Percentiles rank a stretch among this genome's conserved stretches.
Conservation (phyloP, 2,329 filamentous ascomycete species). For the Neonectria ditissima region DNA sequence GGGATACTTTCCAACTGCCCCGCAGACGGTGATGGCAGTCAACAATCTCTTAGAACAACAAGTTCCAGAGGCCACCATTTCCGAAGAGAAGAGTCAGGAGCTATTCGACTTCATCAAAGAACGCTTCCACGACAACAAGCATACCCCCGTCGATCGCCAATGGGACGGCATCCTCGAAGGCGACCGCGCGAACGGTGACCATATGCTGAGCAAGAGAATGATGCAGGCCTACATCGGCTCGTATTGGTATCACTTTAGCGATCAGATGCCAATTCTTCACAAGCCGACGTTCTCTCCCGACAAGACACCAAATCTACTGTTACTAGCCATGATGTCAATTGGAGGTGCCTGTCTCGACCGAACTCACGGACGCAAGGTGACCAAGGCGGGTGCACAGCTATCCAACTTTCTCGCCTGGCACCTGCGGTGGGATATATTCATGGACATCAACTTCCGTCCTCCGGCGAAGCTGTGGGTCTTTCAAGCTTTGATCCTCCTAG, state of each 20-base stretch:
- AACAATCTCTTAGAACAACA: slow-evolving; percentile 86
- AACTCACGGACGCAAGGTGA: slow-evolving; percentile 78
- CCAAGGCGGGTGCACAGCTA: slow-evolving; percentile 81
- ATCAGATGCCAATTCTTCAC: slow-evolving; percentile 93
- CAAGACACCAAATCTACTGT: slow-evolving; percentile 83
- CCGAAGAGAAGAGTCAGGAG: slow-evolving; percentile 87
- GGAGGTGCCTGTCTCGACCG: slow-evolving; percentile 91
- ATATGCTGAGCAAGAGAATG: slow-evolving; percentile 87
- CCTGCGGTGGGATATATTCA: slow-evolving; percentile 95
- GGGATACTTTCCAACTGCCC: slow-evolving; percentile 69
- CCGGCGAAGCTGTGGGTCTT: slow-evolving; percentile 97
- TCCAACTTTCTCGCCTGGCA: slow-evolving; percentile 94
- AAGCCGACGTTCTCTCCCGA: slow-evolving; percentile 93
- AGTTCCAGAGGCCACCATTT: slow-evolving; percentile 82
- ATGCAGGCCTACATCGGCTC: slow-evolving; percentile 95
- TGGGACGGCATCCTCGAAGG: slow-evolving; percentile 84
- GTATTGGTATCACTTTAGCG: slow-evolving; percentile 95
- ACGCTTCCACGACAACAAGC: slow-evolving; percentile 84
- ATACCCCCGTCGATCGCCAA: slow-evolving; percentile 77
- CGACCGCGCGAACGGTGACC: slow-evolving; percentile 73
- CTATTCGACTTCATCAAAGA: slow-evolving; percentile 84
- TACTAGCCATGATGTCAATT: slow-evolving; percentile 92
- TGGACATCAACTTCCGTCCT: slow-evolving; percentile 87
- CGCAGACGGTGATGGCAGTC: slow-evolving; percentile 89
- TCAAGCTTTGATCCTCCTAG: slow-evolving; percentile 87